Evolutionary conservation across 768 basidiomycete species (phyloP).

Genomic region (Boletellus emodensis): DNA sequence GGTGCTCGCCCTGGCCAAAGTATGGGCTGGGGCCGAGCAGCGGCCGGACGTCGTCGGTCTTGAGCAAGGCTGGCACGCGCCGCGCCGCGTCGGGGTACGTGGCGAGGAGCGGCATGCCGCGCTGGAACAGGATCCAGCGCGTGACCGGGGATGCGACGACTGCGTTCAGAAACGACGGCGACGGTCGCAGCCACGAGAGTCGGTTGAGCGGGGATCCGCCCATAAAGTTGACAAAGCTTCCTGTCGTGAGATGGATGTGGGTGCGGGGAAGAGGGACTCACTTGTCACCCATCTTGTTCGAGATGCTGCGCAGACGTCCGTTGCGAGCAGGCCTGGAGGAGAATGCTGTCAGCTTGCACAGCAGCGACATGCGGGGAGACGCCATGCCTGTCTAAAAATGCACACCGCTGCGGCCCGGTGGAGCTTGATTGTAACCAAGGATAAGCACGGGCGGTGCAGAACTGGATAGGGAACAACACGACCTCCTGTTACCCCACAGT

Average conservation of each 20-base stretch:
- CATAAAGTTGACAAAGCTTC: conserved; percentile 47
- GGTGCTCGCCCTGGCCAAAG: conserved; percentile 64
- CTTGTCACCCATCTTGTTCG: conserved; percentile 30
- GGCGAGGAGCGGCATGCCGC: conserved; percentile 62
- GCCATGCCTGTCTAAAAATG: too few relatives aligned
- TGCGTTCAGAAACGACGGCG: conserved; percentile 71
- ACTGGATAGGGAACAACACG: neutral
- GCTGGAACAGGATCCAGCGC: conserved; percentile 76
- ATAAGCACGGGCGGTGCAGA: too few relatives aligned
- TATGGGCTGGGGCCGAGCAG: conserved; percentile 66
- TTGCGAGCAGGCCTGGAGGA: neutral
- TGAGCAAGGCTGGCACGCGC: conserved; percentile 48
- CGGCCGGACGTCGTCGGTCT: conserved; percentile 56
- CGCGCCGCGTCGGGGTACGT: conserved; percentile 31
- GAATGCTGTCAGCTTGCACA: conserved; percentile 9
- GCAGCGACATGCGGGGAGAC: neutral
- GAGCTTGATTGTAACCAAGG: too few relatives aligned
- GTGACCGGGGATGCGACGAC: conserved; percentile 57
- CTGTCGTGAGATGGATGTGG: neutral
- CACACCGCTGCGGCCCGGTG: too few relatives aligned
- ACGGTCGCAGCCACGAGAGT: conserved; percentile 75
- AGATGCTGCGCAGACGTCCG: neutral
- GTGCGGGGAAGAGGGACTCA: conserved; percentile 11
- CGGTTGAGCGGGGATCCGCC: conserved; percentile 73
- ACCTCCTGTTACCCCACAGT: conserved; percentile 10